Evolutionary conservation across 2,329 filamentous ascomycete genomes (phyloP).

Genomic region (Aspergillus aculeatus): DNA sequence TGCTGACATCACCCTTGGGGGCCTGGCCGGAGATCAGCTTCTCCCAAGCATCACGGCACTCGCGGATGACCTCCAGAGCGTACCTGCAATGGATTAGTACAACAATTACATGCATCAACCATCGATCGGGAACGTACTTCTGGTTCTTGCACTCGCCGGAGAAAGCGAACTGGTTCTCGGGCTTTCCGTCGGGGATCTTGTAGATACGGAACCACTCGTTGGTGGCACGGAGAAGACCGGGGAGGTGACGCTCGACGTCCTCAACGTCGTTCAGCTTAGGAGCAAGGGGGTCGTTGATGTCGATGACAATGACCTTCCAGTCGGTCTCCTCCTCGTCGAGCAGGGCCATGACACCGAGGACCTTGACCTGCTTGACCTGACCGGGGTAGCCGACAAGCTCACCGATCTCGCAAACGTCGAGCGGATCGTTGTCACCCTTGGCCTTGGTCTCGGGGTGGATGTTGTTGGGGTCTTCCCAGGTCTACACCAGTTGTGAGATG

Average conservation of each 20-base stretch:
- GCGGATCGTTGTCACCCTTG: slow-evolving; percentile 98
- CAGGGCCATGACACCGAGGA: slow-evolving; percentile 97
- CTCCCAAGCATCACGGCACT: slow-evolving; percentile 97
- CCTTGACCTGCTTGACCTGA: slow-evolving; percentile 99
- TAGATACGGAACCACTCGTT: slow-evolving; percentile 99
- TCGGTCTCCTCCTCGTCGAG: slow-evolving; percentile 99
- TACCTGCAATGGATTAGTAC: slow-evolving; percentile 55
- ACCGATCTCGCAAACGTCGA: slow-evolving; percentile 99
- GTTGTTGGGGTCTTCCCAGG: slow-evolving; percentile 97
- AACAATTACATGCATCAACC: slow-evolving; percentile 15
- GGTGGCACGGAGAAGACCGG: slow-evolving; percentile 91
- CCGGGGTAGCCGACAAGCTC: slow-evolving; percentile 95
- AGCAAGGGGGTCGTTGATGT: slow-evolving; percentile 94
- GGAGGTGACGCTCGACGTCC: slow-evolving; percentile 97
- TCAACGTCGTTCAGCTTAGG: slow-evolving; percentile 97
- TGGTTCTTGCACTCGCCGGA: slow-evolving; percentile 99
- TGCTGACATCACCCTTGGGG: slow-evolving; percentile 70
- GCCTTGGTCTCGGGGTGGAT: slow-evolving; percentile 99
- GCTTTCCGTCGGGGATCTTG: slow-evolving; percentile 99
- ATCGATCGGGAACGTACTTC: slow-evolving; percentile 57
- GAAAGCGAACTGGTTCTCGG: slow-evolving; percentile 99
- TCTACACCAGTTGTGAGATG: slow-evolving; percentile 53
- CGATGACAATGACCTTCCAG: slow-evolving; percentile 99
- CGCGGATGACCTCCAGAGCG: slow-evolving; percentile 89
- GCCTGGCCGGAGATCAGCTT: slow-evolving; percentile 91